Percentiles rank a stretch among this genome's conserved stretches.
These are phyloP conservation scores for Lasiodiplodia citricola DNA, from an alignment of 2,329 filamentous ascomycete genomes.

Conservation along the genomic window DNA sequence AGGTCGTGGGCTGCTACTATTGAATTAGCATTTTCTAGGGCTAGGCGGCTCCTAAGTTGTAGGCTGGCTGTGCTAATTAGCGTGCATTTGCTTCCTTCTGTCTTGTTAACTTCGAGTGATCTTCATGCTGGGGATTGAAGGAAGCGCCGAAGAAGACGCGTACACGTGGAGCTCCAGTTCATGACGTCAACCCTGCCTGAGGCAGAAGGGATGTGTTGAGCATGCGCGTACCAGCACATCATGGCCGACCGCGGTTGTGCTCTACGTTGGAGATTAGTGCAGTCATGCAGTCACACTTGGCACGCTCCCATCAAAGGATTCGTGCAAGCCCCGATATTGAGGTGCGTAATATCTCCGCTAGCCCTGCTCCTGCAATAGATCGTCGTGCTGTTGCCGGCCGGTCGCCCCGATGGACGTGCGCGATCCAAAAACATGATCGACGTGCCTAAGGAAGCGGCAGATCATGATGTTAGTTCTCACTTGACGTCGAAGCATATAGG, in stretches of 20 bases:
- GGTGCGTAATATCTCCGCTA: background rate
- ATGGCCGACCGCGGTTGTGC: background rate
- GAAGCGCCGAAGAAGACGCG: background rate
- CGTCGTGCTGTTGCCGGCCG: background rate
- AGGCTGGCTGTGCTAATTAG: background rate
- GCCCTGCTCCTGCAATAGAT: background rate
- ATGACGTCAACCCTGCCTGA: slow-evolving; percentile 1
- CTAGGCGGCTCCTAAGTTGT: background rate
- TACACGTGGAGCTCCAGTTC: background rate
- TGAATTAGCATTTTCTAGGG: too few species aligned
- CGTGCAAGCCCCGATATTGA: background rate
- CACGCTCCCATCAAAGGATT: background rate
- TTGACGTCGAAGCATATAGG: background rate
- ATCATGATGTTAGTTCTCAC: slow-evolving; percentile 43
- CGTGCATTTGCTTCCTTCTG: background rate
- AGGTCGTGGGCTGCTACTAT: too few species aligned
- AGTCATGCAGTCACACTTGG: background rate
- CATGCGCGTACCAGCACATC: background rate
- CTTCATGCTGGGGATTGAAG: background rate
- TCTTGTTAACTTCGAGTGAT: background rate
- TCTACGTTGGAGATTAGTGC: background rate
- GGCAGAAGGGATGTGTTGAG: background rate
- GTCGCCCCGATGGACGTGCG: background rate
- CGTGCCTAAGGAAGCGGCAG: slow-evolving; percentile 21
- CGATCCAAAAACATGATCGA: background rate